Evolutionary conservation across 306 rosid species (phyloP).

Genomic region (Lathyrus aphaca): DNA sequence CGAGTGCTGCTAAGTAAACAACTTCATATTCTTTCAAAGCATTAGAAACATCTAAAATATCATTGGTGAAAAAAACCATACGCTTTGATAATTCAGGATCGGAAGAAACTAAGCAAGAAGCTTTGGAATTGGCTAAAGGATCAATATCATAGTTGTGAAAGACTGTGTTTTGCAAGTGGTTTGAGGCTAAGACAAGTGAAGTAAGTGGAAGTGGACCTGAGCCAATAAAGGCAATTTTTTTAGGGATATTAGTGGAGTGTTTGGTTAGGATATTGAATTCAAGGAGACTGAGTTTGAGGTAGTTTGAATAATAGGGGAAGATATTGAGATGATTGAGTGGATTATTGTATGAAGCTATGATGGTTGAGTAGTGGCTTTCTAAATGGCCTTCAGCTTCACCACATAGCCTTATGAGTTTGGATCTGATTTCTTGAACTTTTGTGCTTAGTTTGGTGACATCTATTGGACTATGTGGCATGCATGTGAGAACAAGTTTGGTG

Average conservation of each 20-base stretch:
- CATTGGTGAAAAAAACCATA: conserved; percentile 2
- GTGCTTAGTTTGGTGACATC: conserved; percentile 4
- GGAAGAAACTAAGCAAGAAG: conserved; percentile 1
- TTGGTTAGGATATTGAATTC: conserved; percentile 15
- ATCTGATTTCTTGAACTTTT: conserved; percentile 17
- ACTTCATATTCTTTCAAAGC: conserved; percentile 16
- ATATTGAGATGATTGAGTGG: conserved; percentile 5
- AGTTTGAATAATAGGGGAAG: conserved; percentile 15
- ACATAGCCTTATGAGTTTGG: conserved; percentile 11
- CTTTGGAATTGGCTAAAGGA: conserved; percentile 21
- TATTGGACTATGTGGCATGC: conserved; percentile 13
- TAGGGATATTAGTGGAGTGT: conserved; percentile 4
- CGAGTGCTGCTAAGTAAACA: conserved; percentile 13
- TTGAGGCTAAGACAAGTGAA: conserved; percentile 14
- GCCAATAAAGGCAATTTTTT: conserved; percentile 7
- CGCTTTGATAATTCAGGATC: conserved; percentile 16
- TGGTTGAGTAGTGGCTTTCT: conserved; percentile 23
- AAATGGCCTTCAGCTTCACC: conserved; percentile 29
- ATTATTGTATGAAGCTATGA: conserved; percentile 8
- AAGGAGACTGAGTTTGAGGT: conserved; percentile 20
- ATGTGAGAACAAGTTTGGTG: conserved; percentile 24
- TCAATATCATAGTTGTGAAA: conserved; percentile 24
- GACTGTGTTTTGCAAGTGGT: neutral
- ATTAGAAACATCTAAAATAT: conserved; percentile 21
- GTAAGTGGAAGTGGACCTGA: conserved; percentile 23